These are phyloP conservation scores for Tolypocladium amazonense DNA, from an alignment of 2,329 filamentous ascomycete genomes.

Conservation along the genomic window DNA sequence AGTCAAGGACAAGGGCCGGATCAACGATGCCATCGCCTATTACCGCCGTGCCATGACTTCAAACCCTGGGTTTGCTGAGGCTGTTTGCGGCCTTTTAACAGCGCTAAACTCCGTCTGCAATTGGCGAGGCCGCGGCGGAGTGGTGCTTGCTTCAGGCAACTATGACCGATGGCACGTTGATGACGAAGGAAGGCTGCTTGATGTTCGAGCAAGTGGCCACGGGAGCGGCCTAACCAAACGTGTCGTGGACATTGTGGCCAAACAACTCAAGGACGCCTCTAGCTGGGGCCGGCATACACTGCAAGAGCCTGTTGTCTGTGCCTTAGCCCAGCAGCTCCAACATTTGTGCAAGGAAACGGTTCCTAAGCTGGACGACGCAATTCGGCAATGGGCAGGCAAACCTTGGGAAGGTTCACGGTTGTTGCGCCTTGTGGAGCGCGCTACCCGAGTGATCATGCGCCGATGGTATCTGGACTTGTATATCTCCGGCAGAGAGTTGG, in stretches of 20 bases:
- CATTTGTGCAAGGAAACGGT: conserved; percentile 24
- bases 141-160: conserved; percentile 60
- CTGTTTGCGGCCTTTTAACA: conserved; percentile 89
- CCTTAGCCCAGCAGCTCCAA: conserved; percentile 36
- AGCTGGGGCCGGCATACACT: conserved; percentile 72
- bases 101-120: conserved; percentile 94
- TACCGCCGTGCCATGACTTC: conserved; percentile 82
- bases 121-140: conserved; percentile 83
- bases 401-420: conserved; percentile 84
- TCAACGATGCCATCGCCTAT: conserved; percentile 84
- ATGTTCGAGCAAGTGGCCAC: conserved; percentile 50
- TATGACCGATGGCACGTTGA: conserved; percentile 93
- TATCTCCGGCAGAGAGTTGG: conserved; percentile 45
- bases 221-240: conserved; percentile 77
- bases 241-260: conserved; percentile 82
- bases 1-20: conserved; percentile 89
- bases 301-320: conserved; percentile 39
- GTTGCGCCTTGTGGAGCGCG: conserved; percentile 74
- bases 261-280: conserved; percentile 78
- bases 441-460: conserved; percentile 66
- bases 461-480: conserved; percentile 83
- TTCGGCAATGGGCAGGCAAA: conserved; percentile 55
- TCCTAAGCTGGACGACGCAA: conserved; percentile 27
- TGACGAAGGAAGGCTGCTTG: conserved; percentile 69
- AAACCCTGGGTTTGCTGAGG: conserved; percentile 95